phyloP scores from a whole-genome alignment of 768 basidiomycete species.

The Hydnum rufescens region DNA sequence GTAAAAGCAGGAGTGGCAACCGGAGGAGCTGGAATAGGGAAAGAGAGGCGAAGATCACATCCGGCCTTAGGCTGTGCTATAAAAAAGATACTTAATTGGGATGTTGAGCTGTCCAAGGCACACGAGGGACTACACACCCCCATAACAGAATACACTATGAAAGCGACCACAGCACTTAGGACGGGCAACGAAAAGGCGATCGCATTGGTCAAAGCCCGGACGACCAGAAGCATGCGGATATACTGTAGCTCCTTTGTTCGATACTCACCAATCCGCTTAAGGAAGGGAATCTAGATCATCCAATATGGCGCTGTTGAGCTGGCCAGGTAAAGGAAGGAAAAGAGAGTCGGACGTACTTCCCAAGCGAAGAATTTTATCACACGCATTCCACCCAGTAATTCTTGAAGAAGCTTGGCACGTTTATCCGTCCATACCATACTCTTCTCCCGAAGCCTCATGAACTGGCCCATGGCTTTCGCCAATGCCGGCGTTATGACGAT shows the following conservation, averaged over 20 bases:
- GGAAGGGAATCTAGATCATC: slow-evolving; percentile 45
- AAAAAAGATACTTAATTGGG: no score
- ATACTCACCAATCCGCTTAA: slow-evolving; percentile 49
- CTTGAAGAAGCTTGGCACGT: slow-evolving; percentile 73
- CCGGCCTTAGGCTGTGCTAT: slow-evolving; percentile 39
- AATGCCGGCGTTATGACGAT: slow-evolving; percentile 56
- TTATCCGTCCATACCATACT: slow-evolving; percentile 81
- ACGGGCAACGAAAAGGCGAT: slow-evolving; percentile 53
- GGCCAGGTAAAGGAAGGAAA: slow-evolving; percentile 16
- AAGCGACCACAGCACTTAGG: slow-evolving; percentile 49
- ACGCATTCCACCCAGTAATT: slow-evolving; percentile 75
- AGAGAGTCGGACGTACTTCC: slow-evolving; percentile 29
- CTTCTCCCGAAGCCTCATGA: slow-evolving; percentile 48
- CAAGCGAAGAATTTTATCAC: slow-evolving; percentile 62
- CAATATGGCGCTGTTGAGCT: neutral
- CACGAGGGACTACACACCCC: slow-evolving; percentile 18
- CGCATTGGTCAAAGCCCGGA: slow-evolving; percentile 47
- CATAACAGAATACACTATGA: slow-evolving; percentile 51
- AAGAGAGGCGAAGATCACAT: slow-evolving; percentile 64
- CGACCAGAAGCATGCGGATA: slow-evolving; percentile 43
- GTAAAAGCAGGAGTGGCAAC: slow-evolving; percentile 58
- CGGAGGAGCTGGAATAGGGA: slow-evolving; percentile 70
- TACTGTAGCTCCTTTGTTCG: slow-evolving; percentile 52
- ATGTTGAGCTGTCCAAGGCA: no score
- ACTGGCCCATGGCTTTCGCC: slow-evolving; percentile 45